Percentiles rank a stretch among this genome's conserved stretches.
Conservation (phyloP, 78 protist genomes). For the Pirum gemmata region DNA sequence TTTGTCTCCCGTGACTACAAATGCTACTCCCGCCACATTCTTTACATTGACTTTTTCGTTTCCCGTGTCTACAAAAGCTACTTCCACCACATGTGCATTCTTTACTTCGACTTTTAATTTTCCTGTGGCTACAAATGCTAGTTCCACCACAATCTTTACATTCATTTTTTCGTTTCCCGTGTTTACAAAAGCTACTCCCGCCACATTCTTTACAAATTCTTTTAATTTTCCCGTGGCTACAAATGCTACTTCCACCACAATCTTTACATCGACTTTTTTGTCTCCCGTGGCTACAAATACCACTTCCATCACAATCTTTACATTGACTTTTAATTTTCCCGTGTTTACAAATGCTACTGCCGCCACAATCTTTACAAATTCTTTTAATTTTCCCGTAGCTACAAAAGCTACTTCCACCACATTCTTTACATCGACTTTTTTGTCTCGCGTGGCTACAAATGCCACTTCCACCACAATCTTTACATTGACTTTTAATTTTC, state of each 20-base stretch:
- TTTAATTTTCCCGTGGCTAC: background rate
- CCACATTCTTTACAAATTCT: background rate
- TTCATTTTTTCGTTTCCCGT: background rate
- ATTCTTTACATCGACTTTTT: background rate
- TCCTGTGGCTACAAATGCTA: background rate
- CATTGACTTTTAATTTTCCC: background rate
- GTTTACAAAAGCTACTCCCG: background rate
- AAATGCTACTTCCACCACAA: conserved; percentile 4
- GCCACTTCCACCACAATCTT: background rate
- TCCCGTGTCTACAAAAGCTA: background rate
- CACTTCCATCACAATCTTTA: background rate
- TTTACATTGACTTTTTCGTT: background rate
- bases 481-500: background rate
- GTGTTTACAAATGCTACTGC: background rate
- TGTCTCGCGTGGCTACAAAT: background rate
- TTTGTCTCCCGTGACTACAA: background rate
- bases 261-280: background rate
- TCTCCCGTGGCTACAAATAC: background rate
- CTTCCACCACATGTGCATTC: conserved; percentile 20
- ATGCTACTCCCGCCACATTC: background rate
- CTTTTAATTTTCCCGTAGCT: background rate
- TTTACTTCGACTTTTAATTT: background rate
- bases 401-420: background rate
- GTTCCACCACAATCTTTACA: background rate
- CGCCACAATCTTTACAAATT: conserved; percentile 1